These are phyloP conservation scores for Penicillium coprophilum DNA, from an alignment of 495 filamentous ascomycete species.

Conservation along the genomic window DNA sequence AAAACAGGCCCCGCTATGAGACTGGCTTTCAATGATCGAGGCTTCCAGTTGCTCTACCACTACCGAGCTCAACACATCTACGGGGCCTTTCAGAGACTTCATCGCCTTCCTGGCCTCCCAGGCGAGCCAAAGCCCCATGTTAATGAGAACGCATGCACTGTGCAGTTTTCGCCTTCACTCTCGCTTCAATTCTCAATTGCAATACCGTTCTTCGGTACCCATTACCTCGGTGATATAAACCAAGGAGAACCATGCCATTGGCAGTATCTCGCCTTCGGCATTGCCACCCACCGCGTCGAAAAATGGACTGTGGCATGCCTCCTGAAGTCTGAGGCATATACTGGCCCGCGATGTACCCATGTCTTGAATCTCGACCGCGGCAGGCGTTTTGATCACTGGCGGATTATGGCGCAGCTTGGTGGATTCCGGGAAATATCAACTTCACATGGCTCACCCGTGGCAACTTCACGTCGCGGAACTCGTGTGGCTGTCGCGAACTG, in stretches of 20 bases:
- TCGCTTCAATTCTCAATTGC: conserved; percentile 41
- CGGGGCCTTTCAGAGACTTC: conserved; percentile 30
- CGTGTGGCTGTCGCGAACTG: conserved; percentile 48
- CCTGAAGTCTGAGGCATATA: conserved; percentile 34
- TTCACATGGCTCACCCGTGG: conserved; percentile 44
- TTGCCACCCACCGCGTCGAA: conserved; percentile 40
- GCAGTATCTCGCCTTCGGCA: conserved; percentile 44
- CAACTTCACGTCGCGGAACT: conserved; percentile 38
- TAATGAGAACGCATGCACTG: conserved; percentile 31
- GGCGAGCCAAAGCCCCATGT: conserved; percentile 13
- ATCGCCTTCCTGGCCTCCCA: conserved; percentile 5
- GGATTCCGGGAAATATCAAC: conserved; percentile 38
- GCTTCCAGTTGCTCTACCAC: conserved; percentile 38
- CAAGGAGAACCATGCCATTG: conserved; percentile 31
- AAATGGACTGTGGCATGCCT: conserved; percentile 45
- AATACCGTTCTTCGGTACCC: conserved; percentile 44
- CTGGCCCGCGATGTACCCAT: conserved; percentile 35
- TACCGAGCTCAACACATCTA: conserved; percentile 33
- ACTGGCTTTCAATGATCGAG: conserved; percentile 40
- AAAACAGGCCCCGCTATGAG: conserved; percentile 30
- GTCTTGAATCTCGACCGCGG: conserved; percentile 44
- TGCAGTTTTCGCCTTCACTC: conserved; percentile 27
- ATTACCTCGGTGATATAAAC: conserved; percentile 17
- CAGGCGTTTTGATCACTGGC: conserved; percentile 38
- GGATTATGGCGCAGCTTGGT: conserved; percentile 40